Evolutionary conservation across 306 rosid species (phyloP), one percentile per base, ranked within the genome.

Genomic region (Vigna reflexopilosa): DNA sequence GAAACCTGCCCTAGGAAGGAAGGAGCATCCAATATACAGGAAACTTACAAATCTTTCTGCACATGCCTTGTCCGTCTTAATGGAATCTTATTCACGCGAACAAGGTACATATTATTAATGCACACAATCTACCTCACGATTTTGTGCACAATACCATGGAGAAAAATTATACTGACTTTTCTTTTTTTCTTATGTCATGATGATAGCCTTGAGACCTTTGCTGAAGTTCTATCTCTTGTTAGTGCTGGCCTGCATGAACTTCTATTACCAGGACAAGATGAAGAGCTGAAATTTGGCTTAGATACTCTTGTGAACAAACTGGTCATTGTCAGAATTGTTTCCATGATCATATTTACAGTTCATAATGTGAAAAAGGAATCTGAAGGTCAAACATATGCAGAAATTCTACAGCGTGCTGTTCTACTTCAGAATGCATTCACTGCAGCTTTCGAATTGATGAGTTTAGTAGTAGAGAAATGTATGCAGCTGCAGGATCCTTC

Each of bases 371-470:
- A 85, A 58, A 91, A 81, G 84, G 97, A 93, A 79, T 83, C 91
- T 82, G 98, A 91, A 85, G 96, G 98, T 61, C 97, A 94, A 88
- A 89, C 91, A 0, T 95, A 95, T 81, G 92, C 93, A 17, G 99
- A 95, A 86, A 88, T 95, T 86, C 90, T 95, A 44, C 98, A 95
- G 80, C 92, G 91, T 82, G 91, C 91, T 68, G 97, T 85, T 57
- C 82, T 95, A 24, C 93, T 95, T 68, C 97, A 86, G 88, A 91
- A 93, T 90, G 97, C 99, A 48, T 91, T 87, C 67, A 82, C 82
- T 73, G 98, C 98, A 54, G 86, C 91, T 80, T 95, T 93, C 56
- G 90, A 90, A 76, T 77, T 93, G 94, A 88, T 91, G 93, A 87
- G 94, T 50, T 88, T 76, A 81, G 82, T 95, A 26, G 56, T 95